Conservation (phyloP, 2,329 filamentous ascomycete genomes). For the Aspergillus floridensis region DNA sequence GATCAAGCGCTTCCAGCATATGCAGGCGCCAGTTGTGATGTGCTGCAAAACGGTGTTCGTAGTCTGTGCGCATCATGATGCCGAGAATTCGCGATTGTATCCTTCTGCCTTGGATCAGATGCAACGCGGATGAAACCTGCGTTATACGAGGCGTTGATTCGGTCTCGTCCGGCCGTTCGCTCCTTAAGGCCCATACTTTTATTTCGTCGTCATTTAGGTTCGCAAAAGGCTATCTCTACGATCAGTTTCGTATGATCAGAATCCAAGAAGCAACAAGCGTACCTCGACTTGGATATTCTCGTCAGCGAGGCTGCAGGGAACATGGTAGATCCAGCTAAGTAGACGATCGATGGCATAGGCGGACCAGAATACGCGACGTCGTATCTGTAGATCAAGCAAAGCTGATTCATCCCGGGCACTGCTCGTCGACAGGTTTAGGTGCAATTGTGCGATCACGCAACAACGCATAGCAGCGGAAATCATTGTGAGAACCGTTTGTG, state of each 20-base stretch:
- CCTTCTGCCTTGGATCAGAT: neutral
- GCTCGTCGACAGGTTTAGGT: neutral
- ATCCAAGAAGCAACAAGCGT: neutral
- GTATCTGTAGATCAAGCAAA: neutral
- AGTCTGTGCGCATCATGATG: conserved; percentile 3
- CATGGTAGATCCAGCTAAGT: conserved; percentile 4
- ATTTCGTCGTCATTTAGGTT: conserved; percentile 5
- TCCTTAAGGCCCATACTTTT: neutral
- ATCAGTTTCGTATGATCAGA: neutral
- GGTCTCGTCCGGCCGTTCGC: neutral
- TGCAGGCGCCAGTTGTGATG: conserved; percentile 1
- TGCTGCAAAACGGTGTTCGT: neutral
- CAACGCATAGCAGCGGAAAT: conserved; percentile 4
- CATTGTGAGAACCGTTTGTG: conserved; percentile 4
- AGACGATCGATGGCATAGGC: conserved; percentile 6
- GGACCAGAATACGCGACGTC: conserved; percentile 3
- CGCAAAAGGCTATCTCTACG: neutral
- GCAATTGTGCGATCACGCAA: conserved; percentile 4
- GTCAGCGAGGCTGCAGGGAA: conserved; percentile 1
- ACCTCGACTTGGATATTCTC: conserved; percentile 4
- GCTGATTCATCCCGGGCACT: neutral
- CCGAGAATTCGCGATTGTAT: conserved; percentile 2
- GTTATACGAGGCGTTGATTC: neutral
- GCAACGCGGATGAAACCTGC: conserved; percentile 1
- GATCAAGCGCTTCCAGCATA: neutral